A percentile compares a stretch with the other conserved stretches of the same genome.
Evolutionary conservation across 495 filamentous ascomycete species (phyloP).

Genomic region (Cercophora samala): DNA sequence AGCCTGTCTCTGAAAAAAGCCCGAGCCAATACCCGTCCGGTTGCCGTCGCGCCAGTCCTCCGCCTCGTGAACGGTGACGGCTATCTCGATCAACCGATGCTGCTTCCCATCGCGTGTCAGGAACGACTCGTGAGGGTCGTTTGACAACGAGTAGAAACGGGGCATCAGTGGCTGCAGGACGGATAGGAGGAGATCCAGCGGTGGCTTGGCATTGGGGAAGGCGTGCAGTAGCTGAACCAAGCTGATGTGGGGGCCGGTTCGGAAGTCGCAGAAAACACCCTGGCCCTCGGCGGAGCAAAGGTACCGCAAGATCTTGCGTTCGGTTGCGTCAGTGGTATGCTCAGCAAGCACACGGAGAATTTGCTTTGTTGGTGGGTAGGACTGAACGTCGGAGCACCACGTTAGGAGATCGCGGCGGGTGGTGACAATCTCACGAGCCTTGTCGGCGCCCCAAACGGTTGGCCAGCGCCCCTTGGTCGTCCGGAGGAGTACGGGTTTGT

Average conservation of each 20-base stretch:
- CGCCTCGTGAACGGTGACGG: slow-evolving; percentile 88
- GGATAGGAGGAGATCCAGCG: slow-evolving; percentile 74
- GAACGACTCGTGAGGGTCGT: slow-evolving; percentile 85
- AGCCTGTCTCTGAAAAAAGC: slow-evolving; percentile 83
- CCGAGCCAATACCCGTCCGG: slow-evolving; percentile 71
- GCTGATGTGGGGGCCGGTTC: slow-evolving; percentile 81
- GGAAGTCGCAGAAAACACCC: slow-evolving; percentile 89
- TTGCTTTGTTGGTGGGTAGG: slow-evolving; percentile 83
- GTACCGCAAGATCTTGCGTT: slow-evolving; percentile 83
- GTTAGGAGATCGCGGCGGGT: slow-evolving; percentile 87
- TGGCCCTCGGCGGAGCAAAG: slow-evolving; percentile 89
- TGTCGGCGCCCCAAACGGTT: slow-evolving; percentile 95
- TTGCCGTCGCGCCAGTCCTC: slow-evolving; percentile 68
- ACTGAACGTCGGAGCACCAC: slow-evolving; percentile 94
- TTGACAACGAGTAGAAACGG: slow-evolving; percentile 95
- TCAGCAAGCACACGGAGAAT: slow-evolving; percentile 85
- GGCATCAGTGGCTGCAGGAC: slow-evolving; percentile 87
- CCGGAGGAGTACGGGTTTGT: slow-evolving; percentile 72
- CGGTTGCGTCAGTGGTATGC: slow-evolving; percentile 70
- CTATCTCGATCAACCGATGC: slow-evolving; percentile 86
- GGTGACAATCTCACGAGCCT: slow-evolving; percentile 75
- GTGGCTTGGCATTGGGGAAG: slow-evolving; percentile 87
- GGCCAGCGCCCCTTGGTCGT: slow-evolving; percentile 87
- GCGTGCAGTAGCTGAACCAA: slow-evolving; percentile 82
- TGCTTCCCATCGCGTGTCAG: slow-evolving; percentile 61